phyloP scores from a whole-genome alignment of 2,329 filamentous ascomycete species.

The Aspergillus alliaceus region DNA sequence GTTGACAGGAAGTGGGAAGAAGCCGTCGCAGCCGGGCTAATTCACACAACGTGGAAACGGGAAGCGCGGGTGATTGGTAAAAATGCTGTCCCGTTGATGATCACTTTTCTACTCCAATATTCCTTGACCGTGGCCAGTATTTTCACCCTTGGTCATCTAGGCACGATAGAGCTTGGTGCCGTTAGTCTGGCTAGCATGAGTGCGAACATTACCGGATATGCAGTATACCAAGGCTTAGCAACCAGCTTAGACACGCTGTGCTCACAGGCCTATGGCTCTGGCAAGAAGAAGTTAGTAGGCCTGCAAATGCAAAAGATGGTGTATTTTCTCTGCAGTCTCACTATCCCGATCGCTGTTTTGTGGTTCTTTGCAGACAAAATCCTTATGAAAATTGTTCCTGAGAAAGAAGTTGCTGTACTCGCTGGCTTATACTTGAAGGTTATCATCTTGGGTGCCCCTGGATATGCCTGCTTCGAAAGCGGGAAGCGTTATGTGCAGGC shows the following conservation, averaged over 20 bases:
- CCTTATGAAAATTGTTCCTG: conserved; percentile 67
- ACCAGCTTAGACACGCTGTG: conserved; percentile 92
- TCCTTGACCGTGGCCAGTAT: conserved; percentile 80
- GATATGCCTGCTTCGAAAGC: conserved; percentile 73
- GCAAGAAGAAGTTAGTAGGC: conserved; percentile 83
- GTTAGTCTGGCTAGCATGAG: conserved; percentile 75
- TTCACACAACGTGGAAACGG: conserved; percentile 87
- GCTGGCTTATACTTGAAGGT: conserved; percentile 74
- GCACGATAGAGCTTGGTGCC: conserved; percentile 67
- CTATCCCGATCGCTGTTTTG: conserved; percentile 68
- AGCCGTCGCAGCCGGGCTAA: conserved; percentile 75
- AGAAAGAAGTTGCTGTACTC: conserved; percentile 67
- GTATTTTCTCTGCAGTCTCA: conserved; percentile 70
- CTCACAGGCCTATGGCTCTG: conserved; percentile 89
- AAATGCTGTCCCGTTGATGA: conserved; percentile 69
- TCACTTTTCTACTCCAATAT: conserved; percentile 78
- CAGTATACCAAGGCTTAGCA: conserved; percentile 76
- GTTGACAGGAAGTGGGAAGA: conserved; percentile 80
- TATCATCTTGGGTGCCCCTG: conserved; percentile 69
- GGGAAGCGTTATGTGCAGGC: conserved; percentile 87
- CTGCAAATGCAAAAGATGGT: conserved; percentile 80
- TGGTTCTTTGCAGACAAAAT: conserved; percentile 70
- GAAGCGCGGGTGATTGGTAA: conserved; percentile 77
- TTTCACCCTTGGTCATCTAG: conserved; percentile 74
- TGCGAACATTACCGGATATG: conserved; percentile 74